A percentile compares a stretch with the other conserved stretches of the same genome.
Conservation (phyloP, 192 early-diverging fungal species). For the Endogone sp. region DNA sequence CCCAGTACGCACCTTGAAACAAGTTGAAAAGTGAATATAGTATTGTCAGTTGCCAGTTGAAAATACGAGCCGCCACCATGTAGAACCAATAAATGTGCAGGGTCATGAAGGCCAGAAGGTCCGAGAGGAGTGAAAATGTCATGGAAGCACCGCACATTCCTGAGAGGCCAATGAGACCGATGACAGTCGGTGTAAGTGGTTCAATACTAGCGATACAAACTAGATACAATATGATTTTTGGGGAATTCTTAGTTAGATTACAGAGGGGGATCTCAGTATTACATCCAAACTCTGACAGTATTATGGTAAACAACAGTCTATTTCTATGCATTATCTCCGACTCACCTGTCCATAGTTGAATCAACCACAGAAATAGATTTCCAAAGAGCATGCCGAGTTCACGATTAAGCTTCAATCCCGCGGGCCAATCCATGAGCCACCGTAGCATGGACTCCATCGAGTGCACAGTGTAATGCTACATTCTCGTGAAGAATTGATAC, state of each 20-base stretch:
- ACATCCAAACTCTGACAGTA: too few species aligned
- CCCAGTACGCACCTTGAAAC: constrained; percentile 69
- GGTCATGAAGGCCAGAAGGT: constrained; percentile 80
- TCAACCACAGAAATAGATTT: constrained; percentile 85
- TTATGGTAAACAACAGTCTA: neutral
- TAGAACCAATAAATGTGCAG: constrained; percentile 96
- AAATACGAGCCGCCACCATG: constrained; percentile 87
- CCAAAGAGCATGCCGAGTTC: constrained; percentile 87
- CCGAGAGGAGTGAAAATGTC: constrained; percentile 77
- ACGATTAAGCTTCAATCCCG: constrained; percentile 94
- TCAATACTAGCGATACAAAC: constrained; percentile 41
- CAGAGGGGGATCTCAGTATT: too few species aligned
- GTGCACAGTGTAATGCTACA: constrained; percentile 64
- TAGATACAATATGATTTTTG: neutral
- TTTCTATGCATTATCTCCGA: neutral
- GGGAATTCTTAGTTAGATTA: neutral
- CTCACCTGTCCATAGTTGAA: constrained; percentile 79
- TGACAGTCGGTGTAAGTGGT: constrained; percentile 55
- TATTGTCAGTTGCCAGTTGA: constrained; percentile 85
- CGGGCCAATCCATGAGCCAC: constrained; percentile 93
- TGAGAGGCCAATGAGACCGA: constrained; percentile 66
- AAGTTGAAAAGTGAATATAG: constrained; percentile 88
- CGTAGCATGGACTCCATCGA: constrained; percentile 67
- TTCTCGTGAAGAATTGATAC: neutral
- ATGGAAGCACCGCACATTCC: constrained; percentile 85